Evolutionary conservation across 2,329 filamentous ascomycete genomes (phyloP).

Genomic region (Bipolaris sorokiniana): DNA sequence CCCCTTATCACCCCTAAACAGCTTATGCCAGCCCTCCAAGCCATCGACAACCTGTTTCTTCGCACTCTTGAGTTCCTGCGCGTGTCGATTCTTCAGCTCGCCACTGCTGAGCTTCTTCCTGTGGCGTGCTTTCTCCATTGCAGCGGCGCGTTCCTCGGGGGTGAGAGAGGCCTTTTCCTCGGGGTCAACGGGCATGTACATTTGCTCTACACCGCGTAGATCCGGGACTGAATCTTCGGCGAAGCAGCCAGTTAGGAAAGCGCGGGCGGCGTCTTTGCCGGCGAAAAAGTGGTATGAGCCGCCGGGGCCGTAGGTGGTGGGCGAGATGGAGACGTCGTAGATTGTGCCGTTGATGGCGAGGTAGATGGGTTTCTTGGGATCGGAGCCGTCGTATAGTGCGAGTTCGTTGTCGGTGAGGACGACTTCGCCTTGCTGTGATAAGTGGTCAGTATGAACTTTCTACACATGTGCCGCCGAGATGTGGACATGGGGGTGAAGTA

Average conservation of each 20-base stretch:
- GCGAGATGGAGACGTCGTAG: slow-evolving; percentile 77
- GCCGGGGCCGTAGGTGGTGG: slow-evolving; percentile 65
- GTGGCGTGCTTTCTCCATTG: slow-evolving; percentile 36
- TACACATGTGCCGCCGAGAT: neutral
- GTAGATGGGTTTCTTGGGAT: slow-evolving; percentile 79
- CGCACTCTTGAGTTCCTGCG: slow-evolving; percentile 70
- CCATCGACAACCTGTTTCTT: slow-evolving; percentile 68
- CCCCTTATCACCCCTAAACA: slow-evolving; percentile 73
- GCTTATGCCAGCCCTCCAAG: slow-evolving; percentile 79
- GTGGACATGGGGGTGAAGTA: slow-evolving; percentile 21
- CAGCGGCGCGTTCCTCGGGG: slow-evolving; percentile 33
- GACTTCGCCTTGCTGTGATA: slow-evolving; percentile 61
- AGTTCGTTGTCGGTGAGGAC: slow-evolving; percentile 79
- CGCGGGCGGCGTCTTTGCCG: slow-evolving; percentile 83
- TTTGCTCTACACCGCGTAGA: slow-evolving; percentile 83
- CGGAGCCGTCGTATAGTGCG: slow-evolving; percentile 74
- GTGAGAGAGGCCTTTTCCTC: slow-evolving; percentile 47
- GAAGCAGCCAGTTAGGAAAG: slow-evolving; percentile 94
- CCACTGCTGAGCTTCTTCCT: slow-evolving; percentile 30
- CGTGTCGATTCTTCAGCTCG: slow-evolving; percentile 59
- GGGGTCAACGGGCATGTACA: slow-evolving; percentile 73
- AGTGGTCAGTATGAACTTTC: neutral
- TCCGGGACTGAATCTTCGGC: slow-evolving; percentile 82
- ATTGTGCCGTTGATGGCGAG: slow-evolving; percentile 87
- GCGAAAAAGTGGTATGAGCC: slow-evolving; percentile 88